phyloP scores from a whole-genome alignment of 768 basidiomycete genomes.

The Russula griseocarnosa region DNA sequence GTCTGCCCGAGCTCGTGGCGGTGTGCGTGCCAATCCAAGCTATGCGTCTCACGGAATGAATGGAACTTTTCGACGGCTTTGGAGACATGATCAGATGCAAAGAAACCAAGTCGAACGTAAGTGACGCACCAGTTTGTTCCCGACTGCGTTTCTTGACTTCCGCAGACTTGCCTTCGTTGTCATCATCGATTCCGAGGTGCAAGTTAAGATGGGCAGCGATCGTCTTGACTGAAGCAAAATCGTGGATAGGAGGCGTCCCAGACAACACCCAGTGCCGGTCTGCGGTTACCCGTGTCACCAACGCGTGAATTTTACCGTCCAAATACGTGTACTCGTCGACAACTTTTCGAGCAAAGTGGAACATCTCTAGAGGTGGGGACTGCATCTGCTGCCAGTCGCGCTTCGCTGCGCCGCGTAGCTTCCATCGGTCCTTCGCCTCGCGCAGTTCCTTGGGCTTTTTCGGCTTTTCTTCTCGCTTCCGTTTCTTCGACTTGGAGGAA shows the following conservation, averaged over 20 bases:
- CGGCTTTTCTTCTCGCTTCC: constrained; percentile 36
- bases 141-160: constrained; percentile 75
- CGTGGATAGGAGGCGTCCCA: constrained; percentile 89
- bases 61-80: constrained; percentile 89
- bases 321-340: constrained; percentile 96
- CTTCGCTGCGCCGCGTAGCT: constrained; percentile 57
- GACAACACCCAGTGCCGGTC: constrained; percentile 93
- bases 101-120: neutral
- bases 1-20: constrained; percentile 75
- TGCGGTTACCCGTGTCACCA: constrained; percentile 72
- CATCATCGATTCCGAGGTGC: constrained; percentile 91
- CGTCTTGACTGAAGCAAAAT: constrained; percentile 86
- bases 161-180: constrained; percentile 70
- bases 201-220: constrained; percentile 84
- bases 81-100: constrained; percentile 3
- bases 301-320: constrained; percentile 70
- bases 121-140: constrained; percentile 71
- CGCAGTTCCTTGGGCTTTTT: constrained; percentile 34
- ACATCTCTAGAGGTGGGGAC: constrained; percentile 85
- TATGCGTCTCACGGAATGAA: constrained; percentile 93
- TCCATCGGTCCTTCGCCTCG: constrained; percentile 75
- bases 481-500: constrained; percentile 42
- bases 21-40: constrained; percentile 86
- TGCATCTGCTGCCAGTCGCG: constrained; percentile 76
- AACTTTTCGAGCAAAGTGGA: constrained; percentile 84